A percentile compares a stretch with the other conserved stretches of the same genome.
phyloP scores from a whole-genome alignment of 768 basidiomycete species.

The Auriculariales sp. region DNA sequence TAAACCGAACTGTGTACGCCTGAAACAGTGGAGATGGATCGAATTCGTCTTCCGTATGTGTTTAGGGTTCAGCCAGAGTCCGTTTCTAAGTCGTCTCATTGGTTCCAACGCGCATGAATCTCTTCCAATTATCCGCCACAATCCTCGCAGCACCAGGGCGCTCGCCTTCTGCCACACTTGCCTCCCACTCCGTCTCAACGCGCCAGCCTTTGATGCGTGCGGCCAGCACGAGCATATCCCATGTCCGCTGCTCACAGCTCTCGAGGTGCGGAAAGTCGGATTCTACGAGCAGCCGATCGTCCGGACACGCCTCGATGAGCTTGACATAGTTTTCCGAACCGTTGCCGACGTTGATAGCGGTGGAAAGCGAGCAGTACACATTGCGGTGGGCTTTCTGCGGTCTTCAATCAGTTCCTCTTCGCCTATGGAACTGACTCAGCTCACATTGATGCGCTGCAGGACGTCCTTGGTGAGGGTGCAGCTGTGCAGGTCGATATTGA shows the following conservation, averaged over 20 bases:
- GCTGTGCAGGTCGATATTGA: slow-evolving; percentile 83
- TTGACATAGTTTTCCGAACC: slow-evolving; percentile 47
- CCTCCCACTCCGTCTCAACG: slow-evolving; percentile 46
- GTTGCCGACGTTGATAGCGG: slow-evolving; percentile 49
- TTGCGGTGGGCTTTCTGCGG: slow-evolving; percentile 55
- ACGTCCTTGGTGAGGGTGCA: slow-evolving; percentile 72
- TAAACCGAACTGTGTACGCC: too few relatives aligned
- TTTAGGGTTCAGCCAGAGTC: too few relatives aligned
- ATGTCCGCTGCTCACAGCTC: slow-evolving; percentile 42
- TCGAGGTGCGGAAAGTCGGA: slow-evolving; percentile 69
- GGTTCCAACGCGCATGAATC: too few relatives aligned
- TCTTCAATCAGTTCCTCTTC: neutral
- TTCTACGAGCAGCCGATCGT: slow-evolving; percentile 66
- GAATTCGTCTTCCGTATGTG: too few relatives aligned
- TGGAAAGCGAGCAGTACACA: slow-evolving; percentile 78
- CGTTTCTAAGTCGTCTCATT: too few relatives aligned
- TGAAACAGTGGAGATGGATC: too few relatives aligned
- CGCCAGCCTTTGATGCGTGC: slow-evolving; percentile 68
- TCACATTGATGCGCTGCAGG: slow-evolving; percentile 62
- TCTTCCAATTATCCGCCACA: slow-evolving; percentile 57
- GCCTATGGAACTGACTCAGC: slow-evolving; percentile 8
- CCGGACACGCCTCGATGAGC: slow-evolving; percentile 49
- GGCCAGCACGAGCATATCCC: slow-evolving; percentile 62
- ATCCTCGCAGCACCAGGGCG: slow-evolving; percentile 52
- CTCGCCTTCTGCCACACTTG: slow-evolving; percentile 14